Conservation (phyloP, 2,329 filamentous ascomycete genomes). For the Rhexocercosporidium sp. region DNA sequence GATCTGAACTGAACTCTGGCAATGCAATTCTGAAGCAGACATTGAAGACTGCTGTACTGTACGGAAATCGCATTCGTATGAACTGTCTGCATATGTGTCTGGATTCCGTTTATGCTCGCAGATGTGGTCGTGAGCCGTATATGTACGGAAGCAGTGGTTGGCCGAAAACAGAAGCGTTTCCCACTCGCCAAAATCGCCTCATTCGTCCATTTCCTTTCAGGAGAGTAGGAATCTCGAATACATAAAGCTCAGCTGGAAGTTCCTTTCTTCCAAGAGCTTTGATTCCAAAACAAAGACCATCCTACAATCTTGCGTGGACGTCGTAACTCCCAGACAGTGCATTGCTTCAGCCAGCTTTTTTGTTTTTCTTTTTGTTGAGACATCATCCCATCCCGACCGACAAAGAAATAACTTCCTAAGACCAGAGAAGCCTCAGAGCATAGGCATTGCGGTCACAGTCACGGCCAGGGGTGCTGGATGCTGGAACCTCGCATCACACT, state of each 20-base stretch:
- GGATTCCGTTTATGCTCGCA: conserved; percentile 12
- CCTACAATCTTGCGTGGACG: conserved; percentile 22
- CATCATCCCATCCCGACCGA: conserved; percentile 25
- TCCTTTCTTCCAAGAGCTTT: conserved; percentile 36
- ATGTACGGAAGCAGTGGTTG: conserved; percentile 38
- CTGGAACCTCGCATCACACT: conserved; percentile 37
- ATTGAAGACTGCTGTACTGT: not conserved
- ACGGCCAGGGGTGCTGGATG: conserved; percentile 31
- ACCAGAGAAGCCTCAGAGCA: conserved; percentile 34
- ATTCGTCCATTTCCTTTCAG: conserved; percentile 34
- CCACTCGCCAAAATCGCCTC: conserved; percentile 33
- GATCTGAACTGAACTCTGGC: not conserved
- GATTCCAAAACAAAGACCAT: conserved; percentile 39
- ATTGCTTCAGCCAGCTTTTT: conserved; percentile 27
- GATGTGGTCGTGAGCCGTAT: conserved; percentile 9
- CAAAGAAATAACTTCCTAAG: conserved; percentile 33
- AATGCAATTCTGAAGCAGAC: not conserved
- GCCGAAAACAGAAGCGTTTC: conserved; percentile 37
- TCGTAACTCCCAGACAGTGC: conserved; percentile 5
- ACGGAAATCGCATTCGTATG: not conserved
- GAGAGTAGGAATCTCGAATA: conserved; percentile 32
- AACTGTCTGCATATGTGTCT: not conserved
- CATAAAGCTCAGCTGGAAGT: conserved; percentile 39
- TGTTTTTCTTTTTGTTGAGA: conserved; percentile 28
- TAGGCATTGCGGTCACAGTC: conserved; percentile 24